Percentiles rank a stretch among this genome's conserved stretches.
These are phyloP conservation scores for Gnomoniopsis sp. DNA, from an alignment of 2,329 filamentous ascomycete genomes.

Conservation along the genomic window DNA sequence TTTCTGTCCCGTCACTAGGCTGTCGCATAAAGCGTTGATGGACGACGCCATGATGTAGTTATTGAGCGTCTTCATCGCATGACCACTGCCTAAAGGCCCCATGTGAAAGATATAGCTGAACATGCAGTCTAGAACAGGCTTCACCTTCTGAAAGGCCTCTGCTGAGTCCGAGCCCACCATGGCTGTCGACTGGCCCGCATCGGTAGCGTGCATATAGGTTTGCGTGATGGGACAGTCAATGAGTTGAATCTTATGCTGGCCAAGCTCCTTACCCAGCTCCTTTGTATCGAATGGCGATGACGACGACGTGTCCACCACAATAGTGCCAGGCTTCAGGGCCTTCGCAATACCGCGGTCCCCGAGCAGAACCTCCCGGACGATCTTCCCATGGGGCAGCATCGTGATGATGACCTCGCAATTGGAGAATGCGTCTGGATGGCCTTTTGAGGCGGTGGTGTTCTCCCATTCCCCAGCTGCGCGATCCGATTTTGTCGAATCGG, in stretches of 20 bases:
- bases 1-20: not conserved
- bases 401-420: not conserved
- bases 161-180: not conserved
- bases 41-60: not conserved
- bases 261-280: not conserved
- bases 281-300: not conserved
- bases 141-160: not conserved
- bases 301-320: not conserved
- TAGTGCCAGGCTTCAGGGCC: not conserved
- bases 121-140: not conserved
- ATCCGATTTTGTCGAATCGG: not conserved
- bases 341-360: not conserved
- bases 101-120: slow-evolving; percentile 55
- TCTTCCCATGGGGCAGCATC: not conserved
- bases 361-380: not conserved
- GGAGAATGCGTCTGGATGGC: not conserved
- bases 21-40: not conserved
- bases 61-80: not conserved
- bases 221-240: not conserved
- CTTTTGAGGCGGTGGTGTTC: not conserved
- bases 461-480: not conserved
- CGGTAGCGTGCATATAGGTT: not conserved
- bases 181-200: not conserved
- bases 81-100: slow-evolving; percentile 46
- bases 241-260: not conserved